Evolutionary conservation across 2,329 filamentous ascomycete genomes (phyloP), one percentile per base, ranked within the genome.

Genomic region (Blastomyces silverae): DNA sequence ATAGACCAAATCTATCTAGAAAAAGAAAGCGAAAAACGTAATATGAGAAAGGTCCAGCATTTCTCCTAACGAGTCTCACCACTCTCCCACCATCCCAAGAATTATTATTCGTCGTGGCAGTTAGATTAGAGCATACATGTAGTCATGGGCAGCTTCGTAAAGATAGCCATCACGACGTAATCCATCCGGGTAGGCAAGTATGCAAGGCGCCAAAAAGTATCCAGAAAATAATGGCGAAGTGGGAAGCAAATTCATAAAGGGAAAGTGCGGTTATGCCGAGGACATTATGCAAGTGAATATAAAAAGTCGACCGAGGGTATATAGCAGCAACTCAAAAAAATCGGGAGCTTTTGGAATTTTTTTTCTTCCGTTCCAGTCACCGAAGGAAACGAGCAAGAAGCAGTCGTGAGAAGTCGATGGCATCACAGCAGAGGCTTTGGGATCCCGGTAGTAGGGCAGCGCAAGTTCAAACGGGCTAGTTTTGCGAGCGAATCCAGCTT

Each of bases 401-500:
- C 13, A 37, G 3, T 39, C 46, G n/a, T 44, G 15, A 50, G 25
- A 28, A 50, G 59, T 61, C 42, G 42, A 48, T 25, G 42, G 25
- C 37, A 61, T 48, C 39, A 25, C 17, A 34, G 17, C 15, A 34
- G 59, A 59, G 42, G 20, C 25, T 48, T 39, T 20, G 42, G 10
- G 39, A 37, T 20, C 25, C 10, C 10, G 20, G 44, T 52, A 31
- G 20, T 20, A 53, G 25, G 25, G 5, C 13, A 53, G 11, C 17
- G 13, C 25, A 53, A 13, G 13, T 20, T 53, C 50, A 53, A 17
- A 31, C 13, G 50, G 22, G 3, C 11, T 53, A 53, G 50, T 22
- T 58, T 65, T 77, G 76, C 42, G 74, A 72, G 57, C 72, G 73
- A 55, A 81, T 78, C 77, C 79, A 81, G 44, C 72, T 71, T 31